These are phyloP conservation scores for Fusarium sp. DNA, from an alignment of 2,329 filamentous ascomycete species.

Conservation along the genomic window DNA sequence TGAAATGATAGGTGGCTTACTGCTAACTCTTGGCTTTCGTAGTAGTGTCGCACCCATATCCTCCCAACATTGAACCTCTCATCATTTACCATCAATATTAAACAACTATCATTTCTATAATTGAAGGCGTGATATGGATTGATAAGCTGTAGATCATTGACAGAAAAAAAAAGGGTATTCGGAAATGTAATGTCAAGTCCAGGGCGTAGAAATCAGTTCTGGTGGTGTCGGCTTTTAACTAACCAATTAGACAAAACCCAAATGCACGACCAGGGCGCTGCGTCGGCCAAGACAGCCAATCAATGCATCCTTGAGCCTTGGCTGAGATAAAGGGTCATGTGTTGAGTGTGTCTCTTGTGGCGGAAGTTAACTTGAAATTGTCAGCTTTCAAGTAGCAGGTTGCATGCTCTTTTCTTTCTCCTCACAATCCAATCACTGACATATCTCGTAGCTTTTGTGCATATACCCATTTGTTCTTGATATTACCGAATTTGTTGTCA, in stretches of 20 bases:
- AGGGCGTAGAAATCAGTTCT: slow-evolving; percentile 10
- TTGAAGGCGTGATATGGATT: not conserved
- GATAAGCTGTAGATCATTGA: not conserved
- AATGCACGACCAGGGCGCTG: slow-evolving; percentile 14
- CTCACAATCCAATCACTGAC: not conserved
- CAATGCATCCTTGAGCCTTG: slow-evolving; percentile 1
- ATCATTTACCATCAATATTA: not conserved
- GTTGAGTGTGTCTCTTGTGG: slow-evolving; percentile 19
- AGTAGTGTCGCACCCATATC: slow-evolving; percentile 4
- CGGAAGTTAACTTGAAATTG: slow-evolving; percentile 27
- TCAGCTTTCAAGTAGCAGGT: slow-evolving; percentile 22
- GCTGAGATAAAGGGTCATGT: slow-evolving; percentile 35
- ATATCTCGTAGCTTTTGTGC: too few species aligned
- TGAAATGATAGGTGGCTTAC: slow-evolving; percentile 11
- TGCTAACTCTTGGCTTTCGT: slow-evolving; percentile 27
- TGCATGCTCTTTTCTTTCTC: not conserved
- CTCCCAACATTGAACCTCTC: fast-evolving
- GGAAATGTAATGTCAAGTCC: slow-evolving; percentile 11
- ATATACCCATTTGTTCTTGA: not conserved
- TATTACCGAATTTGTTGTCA: not conserved
- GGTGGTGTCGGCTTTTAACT: slow-evolving; percentile 22
- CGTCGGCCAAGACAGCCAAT: slow-evolving; percentile 26
- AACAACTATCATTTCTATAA: not conserved
- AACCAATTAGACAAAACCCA: slow-evolving; percentile 1
- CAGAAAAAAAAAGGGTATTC: not conserved